Evolutionary conservation across 75 land plant genomes (phyloP).

Genomic region (Adiantum capillusveneris): DNA sequence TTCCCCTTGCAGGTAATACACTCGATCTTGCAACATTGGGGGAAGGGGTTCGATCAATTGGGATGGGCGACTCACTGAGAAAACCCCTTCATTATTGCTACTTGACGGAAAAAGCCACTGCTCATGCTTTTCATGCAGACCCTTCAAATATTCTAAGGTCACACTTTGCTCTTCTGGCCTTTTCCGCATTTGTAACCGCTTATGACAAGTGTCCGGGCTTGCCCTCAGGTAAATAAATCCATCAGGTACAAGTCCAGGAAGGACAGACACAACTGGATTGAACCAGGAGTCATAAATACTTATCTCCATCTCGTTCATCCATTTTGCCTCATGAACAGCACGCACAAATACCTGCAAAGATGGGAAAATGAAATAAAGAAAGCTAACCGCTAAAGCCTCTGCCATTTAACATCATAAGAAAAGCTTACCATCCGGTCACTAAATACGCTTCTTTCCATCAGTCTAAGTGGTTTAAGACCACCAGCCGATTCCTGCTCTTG

Average conservation of each 20-base stretch:
- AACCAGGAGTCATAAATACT: slow-evolving; percentile 99
- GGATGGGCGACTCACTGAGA: slow-evolving; percentile 65
- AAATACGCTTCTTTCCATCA: slow-evolving; percentile 99
- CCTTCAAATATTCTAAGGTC: slow-evolving; percentile 72
- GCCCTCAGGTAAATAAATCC: slow-evolving; percentile 97
- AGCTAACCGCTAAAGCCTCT: not conserved
- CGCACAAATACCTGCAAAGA: slow-evolving; percentile 85
- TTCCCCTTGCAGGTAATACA: slow-evolving; percentile 72
- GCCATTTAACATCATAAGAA: not conserved
- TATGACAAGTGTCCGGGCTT: slow-evolving; percentile 90
- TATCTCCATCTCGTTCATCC: slow-evolving; percentile 99
- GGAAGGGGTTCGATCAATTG: slow-evolving; percentile 44
- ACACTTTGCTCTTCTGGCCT: slow-evolving; percentile 86
- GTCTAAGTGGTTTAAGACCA: slow-evolving; percentile 81
- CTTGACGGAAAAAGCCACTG: slow-evolving; percentile 88
- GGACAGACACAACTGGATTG: slow-evolving; percentile 87
- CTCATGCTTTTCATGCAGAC: slow-evolving; percentile 95
- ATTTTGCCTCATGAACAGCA: slow-evolving; percentile 99
- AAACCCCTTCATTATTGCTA: slow-evolving; percentile 52
- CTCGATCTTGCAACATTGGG: slow-evolving; percentile 80
- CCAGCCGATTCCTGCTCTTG: slow-evolving; percentile 91
- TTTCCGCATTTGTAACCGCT: slow-evolving; percentile 71
- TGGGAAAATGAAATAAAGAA: not conserved
- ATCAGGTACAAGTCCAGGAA: slow-evolving; percentile 95
- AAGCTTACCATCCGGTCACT: slow-evolving; percentile 89